Percentiles rank a stretch among this genome's conserved stretches.
Evolutionary conservation across 2,329 filamentous ascomycete genomes (phyloP).

Genomic region (Fusarium sp.): DNA sequence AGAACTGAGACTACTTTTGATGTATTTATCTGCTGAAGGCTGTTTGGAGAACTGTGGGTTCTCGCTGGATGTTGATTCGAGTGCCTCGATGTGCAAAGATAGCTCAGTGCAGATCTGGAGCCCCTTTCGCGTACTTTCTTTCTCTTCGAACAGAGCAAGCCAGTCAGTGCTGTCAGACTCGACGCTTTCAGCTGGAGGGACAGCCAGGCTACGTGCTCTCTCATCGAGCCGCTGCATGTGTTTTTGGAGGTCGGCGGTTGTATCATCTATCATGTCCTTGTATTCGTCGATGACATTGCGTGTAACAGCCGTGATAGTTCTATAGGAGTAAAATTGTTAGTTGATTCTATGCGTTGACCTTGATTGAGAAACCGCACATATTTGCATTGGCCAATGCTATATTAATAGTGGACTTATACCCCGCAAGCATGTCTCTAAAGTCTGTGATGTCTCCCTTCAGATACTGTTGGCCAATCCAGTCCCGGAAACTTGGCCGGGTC

Average conservation of each 20-base stretch:
- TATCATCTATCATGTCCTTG: slow-evolving; percentile 24
- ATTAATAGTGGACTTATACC: slow-evolving; percentile 50
- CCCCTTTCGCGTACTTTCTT: slow-evolving; percentile 37
- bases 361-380: slow-evolving; percentile 11
- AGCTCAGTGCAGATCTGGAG: slow-evolving; percentile 37
- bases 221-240: slow-evolving; percentile 22
- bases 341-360: not conserved
- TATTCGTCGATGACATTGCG: slow-evolving; percentile 10
- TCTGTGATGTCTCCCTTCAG: slow-evolving; percentile 55
- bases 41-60: slow-evolving; percentile 5
- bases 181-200: not conserved
- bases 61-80: not conserved
- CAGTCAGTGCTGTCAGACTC: slow-evolving; percentile 25
- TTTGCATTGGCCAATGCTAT: slow-evolving; percentile 38
- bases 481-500: slow-evolving; percentile 53
- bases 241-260: slow-evolving; percentile 18
- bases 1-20: slow-evolving; percentile 23
- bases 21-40: slow-evolving; percentile 36
- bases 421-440: slow-evolving; percentile 53
- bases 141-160: slow-evolving; percentile 38
- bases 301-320: slow-evolving; percentile 3
- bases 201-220: slow-evolving; percentile 8
- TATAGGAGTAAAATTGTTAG: not conserved
- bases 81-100: slow-evolving; percentile 32
- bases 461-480: slow-evolving; percentile 57